These are phyloP conservation scores for Primulina huaijiensis DNA, from an alignment of 257 asterid species.

Conservation along the genomic window DNA sequence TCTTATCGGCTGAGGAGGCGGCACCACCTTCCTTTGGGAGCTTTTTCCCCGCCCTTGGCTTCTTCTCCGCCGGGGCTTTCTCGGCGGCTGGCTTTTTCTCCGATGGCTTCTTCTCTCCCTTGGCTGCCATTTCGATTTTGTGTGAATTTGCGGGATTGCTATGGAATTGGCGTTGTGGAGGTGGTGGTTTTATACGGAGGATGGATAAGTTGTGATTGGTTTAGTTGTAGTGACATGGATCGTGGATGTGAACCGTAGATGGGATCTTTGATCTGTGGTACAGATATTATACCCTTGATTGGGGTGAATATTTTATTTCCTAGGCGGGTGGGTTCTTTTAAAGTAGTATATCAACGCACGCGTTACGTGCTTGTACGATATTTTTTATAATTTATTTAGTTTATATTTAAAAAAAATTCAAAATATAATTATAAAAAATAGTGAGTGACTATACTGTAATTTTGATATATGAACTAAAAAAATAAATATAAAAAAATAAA, in stretches of 20 bases:
- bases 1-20: slow-evolving; percentile 47
- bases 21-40: slow-evolving; percentile 59
- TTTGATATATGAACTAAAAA: too few relatives aligned
- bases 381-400: too few relatives aligned
- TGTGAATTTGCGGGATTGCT: neutral
- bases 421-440: too few relatives aligned
- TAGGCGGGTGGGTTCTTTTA: too few relatives aligned
- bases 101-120: slow-evolving; percentile 62
- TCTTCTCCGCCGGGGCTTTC: slow-evolving; percentile 62
- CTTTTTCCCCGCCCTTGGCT: slow-evolving; percentile 67
- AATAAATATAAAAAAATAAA: too few relatives aligned
- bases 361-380: too few relatives aligned
- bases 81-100: slow-evolving; percentile 71
- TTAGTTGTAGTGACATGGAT: neutral
- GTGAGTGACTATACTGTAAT: too few relatives aligned
- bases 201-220: slow-evolving; percentile 9
- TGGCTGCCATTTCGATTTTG: slow-evolving; percentile 44
- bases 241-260: neutral
- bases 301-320: too few relatives aligned
- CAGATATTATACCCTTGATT: neutral
- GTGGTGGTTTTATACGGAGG: slow-evolving; percentile 21
- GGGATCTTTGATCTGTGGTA: neutral
- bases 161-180: neutral
- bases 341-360: too few relatives aligned
- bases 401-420: too few relatives aligned